Percentiles rank a stretch among this genome's conserved stretches.
phyloP scores from a whole-genome alignment of 2,329 filamentous ascomycete species.

The Clarireedia homoeocarpa region DNA sequence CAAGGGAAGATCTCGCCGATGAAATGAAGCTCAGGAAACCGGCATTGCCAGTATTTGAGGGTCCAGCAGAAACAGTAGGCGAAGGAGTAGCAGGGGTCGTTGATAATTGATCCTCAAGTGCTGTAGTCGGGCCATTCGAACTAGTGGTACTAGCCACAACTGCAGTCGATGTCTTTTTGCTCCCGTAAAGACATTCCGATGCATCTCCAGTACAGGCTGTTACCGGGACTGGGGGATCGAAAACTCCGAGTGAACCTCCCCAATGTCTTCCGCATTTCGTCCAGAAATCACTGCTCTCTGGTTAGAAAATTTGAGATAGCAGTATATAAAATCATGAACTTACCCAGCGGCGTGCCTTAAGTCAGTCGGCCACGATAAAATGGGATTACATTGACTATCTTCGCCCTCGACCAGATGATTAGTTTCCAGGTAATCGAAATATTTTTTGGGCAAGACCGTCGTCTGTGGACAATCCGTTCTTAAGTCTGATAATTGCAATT shows the following conservation, averaged over 20 bases:
- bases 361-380: conserved; percentile 27
- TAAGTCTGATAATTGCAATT: conserved; percentile 28
- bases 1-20: neutral
- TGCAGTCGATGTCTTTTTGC: neutral
- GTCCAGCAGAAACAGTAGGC: neutral
- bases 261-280: conserved; percentile 28
- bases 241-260: conserved; percentile 29
- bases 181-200: conserved; percentile 7
- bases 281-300: conserved; percentile 21
- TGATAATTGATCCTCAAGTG: neutral
- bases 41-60: neutral
- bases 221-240: conserved; percentile 33
- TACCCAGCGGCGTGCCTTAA: conserved; percentile 18
- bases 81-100: neutral
- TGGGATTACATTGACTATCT: conserved; percentile 28
- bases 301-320: neutral
- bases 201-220: conserved; percentile 19
- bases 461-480: conserved; percentile 8
- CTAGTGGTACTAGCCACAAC: neutral
- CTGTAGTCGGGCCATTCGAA: neutral
- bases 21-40: neutral
- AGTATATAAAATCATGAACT: neutral
- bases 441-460: neutral
- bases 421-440: neutral
- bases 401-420: neutral